These are phyloP conservation scores for Termitomyces sp. DNA, from an alignment of 768 basidiomycete species.

Conservation along the genomic window DNA sequence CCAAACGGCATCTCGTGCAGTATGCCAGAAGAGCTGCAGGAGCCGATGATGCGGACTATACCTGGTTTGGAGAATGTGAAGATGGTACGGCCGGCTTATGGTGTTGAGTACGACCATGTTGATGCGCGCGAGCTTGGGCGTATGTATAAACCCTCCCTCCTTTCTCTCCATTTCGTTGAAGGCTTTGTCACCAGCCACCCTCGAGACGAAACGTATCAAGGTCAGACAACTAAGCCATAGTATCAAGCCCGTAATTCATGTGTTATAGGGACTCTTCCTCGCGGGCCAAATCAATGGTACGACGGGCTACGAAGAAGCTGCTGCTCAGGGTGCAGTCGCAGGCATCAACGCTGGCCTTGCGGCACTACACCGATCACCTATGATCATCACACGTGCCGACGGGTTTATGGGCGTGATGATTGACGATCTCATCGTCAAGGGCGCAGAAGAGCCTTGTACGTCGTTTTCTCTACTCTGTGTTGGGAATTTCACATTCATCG, in stretches of 20 bases:
- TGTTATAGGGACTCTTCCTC: constrained; percentile 67
- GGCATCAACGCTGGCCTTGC: constrained; percentile 84
- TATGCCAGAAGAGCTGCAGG: constrained; percentile 82
- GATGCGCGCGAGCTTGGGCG: constrained; percentile 78
- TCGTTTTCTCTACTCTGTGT: constrained; percentile 3
- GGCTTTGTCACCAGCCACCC: constrained; percentile 46
- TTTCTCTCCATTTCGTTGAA: background rate
- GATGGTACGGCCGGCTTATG: constrained; percentile 84
- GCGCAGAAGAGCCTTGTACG: constrained; percentile 88
- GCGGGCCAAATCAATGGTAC: constrained; percentile 93
- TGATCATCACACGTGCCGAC: constrained; percentile 77
- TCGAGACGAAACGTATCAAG: constrained; percentile 82
- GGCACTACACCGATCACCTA: constrained; percentile 47
- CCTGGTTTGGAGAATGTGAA: constrained; percentile 81
- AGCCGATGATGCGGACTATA: constrained; percentile 78
- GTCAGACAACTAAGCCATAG: constrained; percentile 24
- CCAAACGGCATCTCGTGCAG: constrained; percentile 89
- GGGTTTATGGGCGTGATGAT: constrained; percentile 89
- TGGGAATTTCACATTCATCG: background rate
- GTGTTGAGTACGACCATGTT: constrained; percentile 89
- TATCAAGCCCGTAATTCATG: background rate
- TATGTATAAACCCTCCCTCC: constrained; percentile 29
- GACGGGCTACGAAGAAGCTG: constrained; percentile 93
- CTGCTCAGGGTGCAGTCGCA: constrained; percentile 83
- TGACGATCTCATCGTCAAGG: constrained; percentile 84